Evolutionary conservation across 2,329 filamentous ascomycete species (phyloP).

Genomic region (Boeremia exigua): DNA sequence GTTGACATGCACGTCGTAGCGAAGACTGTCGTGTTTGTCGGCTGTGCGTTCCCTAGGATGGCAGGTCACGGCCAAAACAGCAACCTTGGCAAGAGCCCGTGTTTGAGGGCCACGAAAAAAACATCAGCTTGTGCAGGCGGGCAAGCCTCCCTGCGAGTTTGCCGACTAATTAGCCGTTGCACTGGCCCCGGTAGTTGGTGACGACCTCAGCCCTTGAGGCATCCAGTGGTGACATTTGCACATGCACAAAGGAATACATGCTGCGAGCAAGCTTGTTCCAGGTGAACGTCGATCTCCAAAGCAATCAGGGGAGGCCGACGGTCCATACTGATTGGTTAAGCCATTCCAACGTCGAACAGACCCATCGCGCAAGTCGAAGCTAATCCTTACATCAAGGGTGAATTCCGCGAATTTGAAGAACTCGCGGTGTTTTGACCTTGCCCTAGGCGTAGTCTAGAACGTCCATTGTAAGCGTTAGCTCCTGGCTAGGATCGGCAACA

Average conservation of each 20-base stretch:
- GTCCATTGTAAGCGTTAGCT: conserved; percentile 18
- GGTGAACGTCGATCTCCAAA: conserved; percentile 18
- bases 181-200: background rate
- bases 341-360: conserved; percentile 22
- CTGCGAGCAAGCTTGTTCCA: conserved; percentile 14
- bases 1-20: conserved; percentile 14
- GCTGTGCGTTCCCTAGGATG: conserved; percentile 1
- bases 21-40: conserved; percentile 9
- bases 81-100: conserved; percentile 3
- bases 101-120: background rate
- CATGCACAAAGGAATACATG: conserved; percentile 4
- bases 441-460: conserved; percentile 44
- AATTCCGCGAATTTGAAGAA: conserved; percentile 34
- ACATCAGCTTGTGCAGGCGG: conserved; percentile 2
- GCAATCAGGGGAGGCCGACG: conserved; percentile 16
- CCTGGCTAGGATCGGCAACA: conserved; percentile 30
- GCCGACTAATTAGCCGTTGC: background rate
- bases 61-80: conserved; percentile 9
- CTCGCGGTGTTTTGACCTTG: conserved; percentile 32
- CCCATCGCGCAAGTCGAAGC: conserved; percentile 20
- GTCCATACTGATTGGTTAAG: conserved; percentile 24
- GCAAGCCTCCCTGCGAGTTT: conserved; percentile 1
- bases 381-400: conserved; percentile 32
- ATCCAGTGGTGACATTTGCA: conserved; percentile 1
- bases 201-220: background rate